These are phyloP conservation scores for Schizochytrium sp. DNA, from an alignment of 108 stramenopile genomes.

Conservation along the genomic window DNA sequence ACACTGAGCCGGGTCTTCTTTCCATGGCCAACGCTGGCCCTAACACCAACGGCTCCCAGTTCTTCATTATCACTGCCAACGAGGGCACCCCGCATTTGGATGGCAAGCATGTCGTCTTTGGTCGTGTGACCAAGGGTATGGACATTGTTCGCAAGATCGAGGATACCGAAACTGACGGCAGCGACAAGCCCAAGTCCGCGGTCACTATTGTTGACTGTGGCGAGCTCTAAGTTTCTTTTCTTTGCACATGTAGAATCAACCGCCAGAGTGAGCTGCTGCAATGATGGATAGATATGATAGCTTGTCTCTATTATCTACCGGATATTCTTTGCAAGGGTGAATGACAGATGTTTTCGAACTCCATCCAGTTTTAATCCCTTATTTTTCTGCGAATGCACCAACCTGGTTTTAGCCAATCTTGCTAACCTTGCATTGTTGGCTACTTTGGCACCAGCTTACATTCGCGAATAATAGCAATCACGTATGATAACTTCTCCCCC, in stretches of 20 bases:
- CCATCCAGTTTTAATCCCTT: too few relatives aligned
- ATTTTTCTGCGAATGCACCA: too few relatives aligned
- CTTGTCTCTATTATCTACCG: not conserved
- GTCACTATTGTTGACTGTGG: conserved; percentile 93
- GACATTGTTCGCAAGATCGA: conserved; percentile 91
- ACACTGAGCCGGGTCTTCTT: conserved; percentile 83
- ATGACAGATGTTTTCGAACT: too few relatives aligned
- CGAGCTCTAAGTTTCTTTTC: conserved; percentile 72
- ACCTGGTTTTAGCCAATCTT: too few relatives aligned
- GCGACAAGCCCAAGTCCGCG: conserved; percentile 85
- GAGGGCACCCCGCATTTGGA: conserved; percentile 87
- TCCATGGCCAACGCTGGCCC: conserved; percentile 94
- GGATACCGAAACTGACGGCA: conserved; percentile 72
- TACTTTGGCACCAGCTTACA: too few relatives aligned
- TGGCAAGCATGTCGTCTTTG: conserved; percentile 98
- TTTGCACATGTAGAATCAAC: not conserved
- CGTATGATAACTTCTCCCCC: too few relatives aligned
- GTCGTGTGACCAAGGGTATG: conserved; percentile 96
- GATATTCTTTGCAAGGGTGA: too few relatives aligned
- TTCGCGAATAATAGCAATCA: too few relatives aligned
- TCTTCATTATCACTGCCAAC: conserved; percentile 89
- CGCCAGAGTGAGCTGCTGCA: not conserved
- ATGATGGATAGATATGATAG: not conserved
- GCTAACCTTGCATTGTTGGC: too few relatives aligned
- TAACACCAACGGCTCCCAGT: conserved; percentile 91